Conservation (phyloP, 2,329 filamentous ascomycete genomes). For the Immersiporthe knoxdaviesiana region DNA sequence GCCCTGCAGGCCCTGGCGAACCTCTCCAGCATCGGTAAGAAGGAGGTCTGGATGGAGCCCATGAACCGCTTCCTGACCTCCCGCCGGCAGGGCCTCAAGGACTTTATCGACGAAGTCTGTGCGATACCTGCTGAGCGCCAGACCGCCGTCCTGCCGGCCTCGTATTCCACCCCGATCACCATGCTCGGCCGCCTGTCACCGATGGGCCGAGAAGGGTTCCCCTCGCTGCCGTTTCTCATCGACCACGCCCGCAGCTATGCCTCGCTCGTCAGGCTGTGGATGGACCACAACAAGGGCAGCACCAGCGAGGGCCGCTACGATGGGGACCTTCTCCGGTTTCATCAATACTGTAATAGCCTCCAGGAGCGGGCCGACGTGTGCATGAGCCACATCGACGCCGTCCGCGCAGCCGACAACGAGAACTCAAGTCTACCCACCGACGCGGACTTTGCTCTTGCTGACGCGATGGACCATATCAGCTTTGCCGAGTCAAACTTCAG, state of each 20-base stretch:
- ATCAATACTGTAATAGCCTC: constrained; percentile 53
- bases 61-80: constrained; percentile 87
- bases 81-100: constrained; percentile 79
- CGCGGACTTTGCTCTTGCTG: constrained; percentile 40
- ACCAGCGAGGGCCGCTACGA: constrained; percentile 45
- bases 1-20: constrained; percentile 89
- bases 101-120: constrained; percentile 86
- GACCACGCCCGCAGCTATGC: constrained; percentile 87
- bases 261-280: constrained; percentile 79
- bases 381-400: constrained; percentile 51
- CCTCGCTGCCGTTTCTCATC: constrained; percentile 88
- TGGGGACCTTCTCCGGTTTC: constrained; percentile 59
- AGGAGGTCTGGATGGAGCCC: constrained; percentile 98
- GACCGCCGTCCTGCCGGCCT: constrained; percentile 71
- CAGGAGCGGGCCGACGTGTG: constrained; percentile 57
- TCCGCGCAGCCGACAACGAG: constrained; percentile 45
- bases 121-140: constrained; percentile 74
- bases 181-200: constrained; percentile 83
- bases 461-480: constrained; percentile 52
- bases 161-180: constrained; percentile 89
- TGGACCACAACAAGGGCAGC: constrained; percentile 54
- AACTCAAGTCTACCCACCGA: constrained; percentile 37
- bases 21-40: constrained; percentile 87
- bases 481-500: constrained; percentile 43
- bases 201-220: constrained; percentile 86